A percentile compares a stretch with the other conserved stretches of the same genome.
Conservation (phyloP, 2,329 filamentous ascomycete genomes). For the Colletotrichum sp. region DNA sequence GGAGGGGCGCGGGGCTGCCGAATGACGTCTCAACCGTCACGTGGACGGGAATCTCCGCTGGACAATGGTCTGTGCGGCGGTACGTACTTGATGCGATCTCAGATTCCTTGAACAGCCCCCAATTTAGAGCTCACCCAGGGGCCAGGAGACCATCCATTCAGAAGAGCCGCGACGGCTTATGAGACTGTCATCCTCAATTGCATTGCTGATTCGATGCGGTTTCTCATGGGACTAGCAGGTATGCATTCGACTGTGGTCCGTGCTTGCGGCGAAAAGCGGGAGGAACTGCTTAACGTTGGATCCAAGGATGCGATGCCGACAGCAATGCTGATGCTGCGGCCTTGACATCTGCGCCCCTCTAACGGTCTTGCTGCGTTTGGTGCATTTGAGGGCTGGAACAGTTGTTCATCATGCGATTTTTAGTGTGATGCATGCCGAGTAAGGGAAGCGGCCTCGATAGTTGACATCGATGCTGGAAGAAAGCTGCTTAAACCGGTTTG, state of each 20-base stretch:
- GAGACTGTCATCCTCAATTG: neutral
- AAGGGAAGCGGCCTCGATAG: neutral
- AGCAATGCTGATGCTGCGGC: neutral
- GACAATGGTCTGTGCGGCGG: neutral
- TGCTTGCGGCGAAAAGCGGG: neutral
- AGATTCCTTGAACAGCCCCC: neutral
- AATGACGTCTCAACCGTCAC: conserved; percentile 1
- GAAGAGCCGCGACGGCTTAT: neutral
- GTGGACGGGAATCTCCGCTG: neutral
- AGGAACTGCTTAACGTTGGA: neutral
- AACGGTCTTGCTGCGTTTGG: neutral
- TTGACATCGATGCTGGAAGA: neutral
- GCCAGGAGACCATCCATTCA: neutral
- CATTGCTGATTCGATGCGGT: neutral
- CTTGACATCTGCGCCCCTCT: neutral
- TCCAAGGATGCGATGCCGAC: neutral
- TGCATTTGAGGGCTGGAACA: neutral
- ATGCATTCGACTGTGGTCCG: neutral
- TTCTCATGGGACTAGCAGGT: neutral
- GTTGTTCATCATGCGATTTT: neutral
- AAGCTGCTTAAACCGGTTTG: neutral
- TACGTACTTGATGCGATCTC: neutral
- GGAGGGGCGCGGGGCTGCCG: neutral
- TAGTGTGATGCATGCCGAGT: neutral
- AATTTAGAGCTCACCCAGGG: neutral